These are phyloP conservation scores for Monilinia aucupariae DNA, from an alignment of 2,329 filamentous ascomycete species.

Conservation along the genomic window DNA sequence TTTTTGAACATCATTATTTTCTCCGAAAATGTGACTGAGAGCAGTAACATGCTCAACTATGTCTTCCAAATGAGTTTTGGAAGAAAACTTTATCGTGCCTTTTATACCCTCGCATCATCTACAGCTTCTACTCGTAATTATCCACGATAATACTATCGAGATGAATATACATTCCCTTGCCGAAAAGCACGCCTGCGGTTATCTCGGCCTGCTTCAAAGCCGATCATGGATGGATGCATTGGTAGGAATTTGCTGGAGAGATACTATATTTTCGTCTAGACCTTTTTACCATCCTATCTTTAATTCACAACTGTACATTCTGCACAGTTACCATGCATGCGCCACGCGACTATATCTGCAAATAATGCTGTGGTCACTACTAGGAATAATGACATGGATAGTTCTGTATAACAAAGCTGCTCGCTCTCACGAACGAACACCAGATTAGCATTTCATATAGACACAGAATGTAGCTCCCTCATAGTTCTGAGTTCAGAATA, in stretches of 20 bases:
- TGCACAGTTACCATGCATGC: conserved; percentile 1
- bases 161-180: not conserved
- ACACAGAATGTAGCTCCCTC: not conserved
- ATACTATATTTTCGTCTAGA: not conserved
- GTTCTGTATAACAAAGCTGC: not conserved
- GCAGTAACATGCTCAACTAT: not conserved
- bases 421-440: not conserved
- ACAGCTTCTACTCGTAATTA: not conserved
- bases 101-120: not conserved
- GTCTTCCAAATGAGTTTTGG: not conserved
- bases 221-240: not conserved
- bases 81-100: not conserved
- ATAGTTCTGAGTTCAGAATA: not conserved
- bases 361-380: not conserved
- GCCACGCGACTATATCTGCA: conserved; percentile 6
- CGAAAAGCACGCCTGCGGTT: not conserved
- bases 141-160: not conserved
- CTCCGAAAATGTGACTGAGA: not conserved
- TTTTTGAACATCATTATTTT: not conserved
- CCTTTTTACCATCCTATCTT: not conserved
- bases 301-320: not conserved
- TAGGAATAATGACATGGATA: not conserved
- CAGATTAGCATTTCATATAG: not conserved
- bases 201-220: not conserved
- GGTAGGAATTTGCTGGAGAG: not conserved